Evolutionary conservation across 2,329 filamentous ascomycete species (phyloP).

Genomic region (Zasmidium cellare): DNA sequence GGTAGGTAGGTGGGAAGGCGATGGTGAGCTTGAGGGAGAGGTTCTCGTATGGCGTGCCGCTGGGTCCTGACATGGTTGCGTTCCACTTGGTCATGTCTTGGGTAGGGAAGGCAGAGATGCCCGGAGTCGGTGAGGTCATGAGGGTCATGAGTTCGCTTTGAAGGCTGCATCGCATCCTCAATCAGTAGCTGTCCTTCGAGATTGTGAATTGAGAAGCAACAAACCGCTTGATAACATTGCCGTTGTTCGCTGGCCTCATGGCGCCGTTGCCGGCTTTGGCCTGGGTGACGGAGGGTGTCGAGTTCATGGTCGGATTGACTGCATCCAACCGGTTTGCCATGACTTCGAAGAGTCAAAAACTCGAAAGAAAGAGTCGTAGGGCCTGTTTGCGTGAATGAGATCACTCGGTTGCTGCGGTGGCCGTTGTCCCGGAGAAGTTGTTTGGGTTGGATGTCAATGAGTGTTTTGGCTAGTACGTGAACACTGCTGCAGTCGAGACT

Average conservation of each 20-base stretch:
- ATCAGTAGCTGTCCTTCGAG: constrained; percentile 5
- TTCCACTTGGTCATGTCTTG: constrained; percentile 92
- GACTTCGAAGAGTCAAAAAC: not conserved
- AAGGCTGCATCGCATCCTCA: constrained; percentile 57
- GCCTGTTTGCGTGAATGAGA: not conserved
- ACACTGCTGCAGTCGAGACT: not conserved
- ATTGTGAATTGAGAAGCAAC: constrained; percentile 4
- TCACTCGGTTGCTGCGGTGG: not conserved
- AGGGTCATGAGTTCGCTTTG: constrained; percentile 98
- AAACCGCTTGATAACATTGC: constrained; percentile 51
- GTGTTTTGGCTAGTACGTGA: not conserved
- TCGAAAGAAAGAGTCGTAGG: not conserved
- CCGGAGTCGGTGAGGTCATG: constrained; percentile 92
- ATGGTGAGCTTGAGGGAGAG: constrained; percentile 92
- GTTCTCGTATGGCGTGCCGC: constrained; percentile 85
- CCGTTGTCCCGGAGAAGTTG: not conserved
- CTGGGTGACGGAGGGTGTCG: constrained; percentile 33
- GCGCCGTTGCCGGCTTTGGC: constrained; percentile 27
- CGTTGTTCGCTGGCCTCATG: constrained; percentile 33
- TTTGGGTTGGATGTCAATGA: not conserved
- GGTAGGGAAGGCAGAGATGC: constrained; percentile 91
- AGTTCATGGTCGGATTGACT: constrained; percentile 30
- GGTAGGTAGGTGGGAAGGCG: constrained; percentile 87
- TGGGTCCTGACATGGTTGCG: constrained; percentile 88
- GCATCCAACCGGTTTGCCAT: constrained; percentile 35